Evolutionary conservation across 1,284 basidiomycete species (phyloP).

Genomic region (Ustilago esculenta): DNA sequence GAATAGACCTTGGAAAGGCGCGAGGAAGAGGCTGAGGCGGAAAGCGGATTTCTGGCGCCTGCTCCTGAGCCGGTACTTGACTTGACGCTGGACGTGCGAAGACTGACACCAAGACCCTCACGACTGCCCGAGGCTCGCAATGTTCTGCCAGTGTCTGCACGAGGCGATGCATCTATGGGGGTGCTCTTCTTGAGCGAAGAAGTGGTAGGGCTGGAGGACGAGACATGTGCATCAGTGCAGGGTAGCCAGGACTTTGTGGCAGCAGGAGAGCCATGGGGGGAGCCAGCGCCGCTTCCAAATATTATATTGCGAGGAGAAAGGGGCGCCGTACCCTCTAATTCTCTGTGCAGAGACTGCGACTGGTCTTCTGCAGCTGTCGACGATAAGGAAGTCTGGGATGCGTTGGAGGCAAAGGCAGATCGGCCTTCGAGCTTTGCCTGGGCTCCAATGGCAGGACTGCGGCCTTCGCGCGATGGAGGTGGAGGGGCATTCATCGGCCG

Average conservation of each 20-base stretch:
- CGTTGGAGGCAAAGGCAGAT: constrained; percentile 1
- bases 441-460: constrained; percentile 23
- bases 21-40: constrained; percentile 29
- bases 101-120: constrained; percentile 31
- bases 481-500: constrained; percentile 47
- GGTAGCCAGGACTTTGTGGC: constrained; percentile 12
- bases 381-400: constrained; percentile 18
- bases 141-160: constrained; percentile 1
- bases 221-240: neutral
- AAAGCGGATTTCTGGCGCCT: constrained; percentile 19
- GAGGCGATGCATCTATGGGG: constrained; percentile 11
- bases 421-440: constrained; percentile 24
- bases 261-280: constrained; percentile 16
- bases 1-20: constrained; percentile 73
- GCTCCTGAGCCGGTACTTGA: neutral
- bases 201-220: constrained; percentile 14
- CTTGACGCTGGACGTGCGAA: constrained; percentile 15
- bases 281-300: constrained; percentile 1
- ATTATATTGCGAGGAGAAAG: constrained; percentile 35
- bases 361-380: constrained; percentile 15
- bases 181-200: constrained; percentile 25
- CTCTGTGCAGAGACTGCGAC: constrained; percentile 2
- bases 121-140: constrained; percentile 22
- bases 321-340: constrained; percentile 24
- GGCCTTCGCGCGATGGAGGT: constrained; percentile 38